These are phyloP conservation scores for Paraphoma chrysanthemicola DNA, from an alignment of 2,329 filamentous ascomycete species.

Conservation along the genomic window DNA sequence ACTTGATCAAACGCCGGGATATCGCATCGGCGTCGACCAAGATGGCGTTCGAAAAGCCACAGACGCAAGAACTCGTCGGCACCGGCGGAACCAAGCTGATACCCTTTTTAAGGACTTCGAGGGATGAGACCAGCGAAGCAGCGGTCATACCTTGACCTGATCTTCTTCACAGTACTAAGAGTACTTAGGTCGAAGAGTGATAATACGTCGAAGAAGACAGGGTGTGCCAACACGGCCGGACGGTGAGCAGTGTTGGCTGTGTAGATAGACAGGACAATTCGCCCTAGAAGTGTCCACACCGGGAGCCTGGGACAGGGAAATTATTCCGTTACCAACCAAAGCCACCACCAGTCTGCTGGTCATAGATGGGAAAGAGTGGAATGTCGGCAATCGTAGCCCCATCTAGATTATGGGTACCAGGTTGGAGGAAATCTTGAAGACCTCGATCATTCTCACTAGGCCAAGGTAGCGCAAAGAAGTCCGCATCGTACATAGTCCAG, in stretches of 20 bases:
- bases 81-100: conserved; percentile 62
- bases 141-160: conserved; percentile 19
- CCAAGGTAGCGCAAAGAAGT: conserved; percentile 41
- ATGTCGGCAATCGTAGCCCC: conserved; percentile 40
- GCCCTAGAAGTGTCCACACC: no score
- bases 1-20: conserved; percentile 40
- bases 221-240: no score
- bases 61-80: conserved; percentile 52
- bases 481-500: conserved; percentile 42
- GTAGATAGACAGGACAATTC: no score
- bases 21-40: conserved; percentile 56
- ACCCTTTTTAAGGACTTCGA: conserved; percentile 60
- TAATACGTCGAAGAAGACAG: no score
- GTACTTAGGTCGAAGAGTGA: no score
- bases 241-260: neutral
- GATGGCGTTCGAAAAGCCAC: conserved; percentile 37
- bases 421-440: conserved; percentile 39
- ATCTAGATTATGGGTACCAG: conserved; percentile 36
- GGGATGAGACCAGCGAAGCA: conserved; percentile 58
- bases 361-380: conserved; percentile 39
- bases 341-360: conserved; percentile 27
- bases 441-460: conserved; percentile 39
- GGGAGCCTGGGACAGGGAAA: neutral
- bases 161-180: no score
- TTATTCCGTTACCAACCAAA: conserved; percentile 8